Base-by-base conservation (phyloP, 2,329 filamentous ascomycete species). In the Epicoccum sorghinum region DNA sequence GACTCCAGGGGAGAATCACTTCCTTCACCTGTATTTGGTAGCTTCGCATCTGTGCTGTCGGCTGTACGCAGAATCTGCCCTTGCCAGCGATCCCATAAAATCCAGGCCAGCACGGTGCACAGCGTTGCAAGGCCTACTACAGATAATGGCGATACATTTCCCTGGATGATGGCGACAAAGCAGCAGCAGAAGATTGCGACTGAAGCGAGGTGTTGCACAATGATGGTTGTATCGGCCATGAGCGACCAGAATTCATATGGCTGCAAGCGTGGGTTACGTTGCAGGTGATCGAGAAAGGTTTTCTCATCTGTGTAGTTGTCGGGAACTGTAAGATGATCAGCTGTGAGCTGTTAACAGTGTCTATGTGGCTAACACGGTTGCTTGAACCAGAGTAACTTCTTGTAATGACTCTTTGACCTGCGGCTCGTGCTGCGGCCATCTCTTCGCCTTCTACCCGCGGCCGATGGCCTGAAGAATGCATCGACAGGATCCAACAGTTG, bases 221-320 rank as follows among this genome's bases (percentile, higher is more conserved):
- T 97, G 55, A 98, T 91, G 3, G 93, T 97, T 12, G 91, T 93
- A 74, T 98, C 93, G 52, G 91, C 90, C 45, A 98, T 92, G 30
- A 99, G 82, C 7, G 93, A 91, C 93, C 95, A 99, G 76, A 99
- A 99, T 70, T 98, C 93, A 75, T 99, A 99, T 0, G 93, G 93
- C 62, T 95, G 89, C 47, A 98, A 84, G 36, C 93, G 88, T 4
- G 93, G 93, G 73, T 99, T 99, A 42, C 93, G 86, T 75, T 99
- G 93, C 14, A 99, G 85, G 67, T 96, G 92, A 71, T 97, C 93
- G 62, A 99, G 87, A 68, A 99, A 99, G 1, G 95, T 98, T 56
- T 91, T 90, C 71, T 95, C 92, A 72, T 99, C 95, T 36, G 95
- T 98, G 73, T 98, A 98, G 75, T 99, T 99, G 75, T 99, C 95